Percentiles rank a stretch among this genome's conserved stretches.
These are phyloP conservation scores for Saraca asoca DNA, from an alignment of 331 rosid species.

Conservation along the genomic window DNA sequence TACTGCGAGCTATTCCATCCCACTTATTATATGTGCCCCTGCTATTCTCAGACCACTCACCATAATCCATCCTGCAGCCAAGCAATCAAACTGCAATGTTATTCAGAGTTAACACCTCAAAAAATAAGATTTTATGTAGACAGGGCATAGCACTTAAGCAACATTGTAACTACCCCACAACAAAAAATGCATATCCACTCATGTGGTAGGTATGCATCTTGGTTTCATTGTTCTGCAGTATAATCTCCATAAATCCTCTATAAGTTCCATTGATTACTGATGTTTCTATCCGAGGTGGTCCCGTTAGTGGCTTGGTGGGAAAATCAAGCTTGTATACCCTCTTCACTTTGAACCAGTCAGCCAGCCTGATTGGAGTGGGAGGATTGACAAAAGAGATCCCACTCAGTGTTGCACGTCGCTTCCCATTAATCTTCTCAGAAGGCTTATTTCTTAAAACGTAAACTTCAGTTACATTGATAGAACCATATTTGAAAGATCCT, in stretches of 20 bases:
- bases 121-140: background rate
- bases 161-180: slow-evolving; percentile 66
- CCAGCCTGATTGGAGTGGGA: slow-evolving; percentile 84
- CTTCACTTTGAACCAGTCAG: slow-evolving; percentile 76
- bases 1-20: slow-evolving; percentile 98
- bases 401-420: slow-evolving; percentile 66
- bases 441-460: slow-evolving; percentile 81
- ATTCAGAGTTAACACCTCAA: slow-evolving; percentile 9
- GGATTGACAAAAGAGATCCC: slow-evolving; percentile 83
- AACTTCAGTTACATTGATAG: slow-evolving; percentile 89
- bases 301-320: slow-evolving; percentile 73
- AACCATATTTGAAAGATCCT: slow-evolving; percentile 94
- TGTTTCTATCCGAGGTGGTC: slow-evolving; percentile 65
- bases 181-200: slow-evolving; percentile 92
- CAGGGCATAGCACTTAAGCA: slow-evolving; percentile 18
- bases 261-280: slow-evolving; percentile 87
- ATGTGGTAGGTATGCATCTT: slow-evolving; percentile 88
- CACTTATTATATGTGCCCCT: slow-evolving; percentile 96
- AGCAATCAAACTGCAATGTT: slow-evolving; percentile 29
- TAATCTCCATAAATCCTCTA: slow-evolving; percentile 90
- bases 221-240: slow-evolving; percentile 90
- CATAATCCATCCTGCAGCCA: slow-evolving; percentile 85
- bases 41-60: slow-evolving; percentile 95
- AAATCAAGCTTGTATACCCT: slow-evolving; percentile 85
- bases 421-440: slow-evolving; percentile 63